phyloP scores from a whole-genome alignment of 306 rosid genomes.

The Inga leiocalycina region DNA sequence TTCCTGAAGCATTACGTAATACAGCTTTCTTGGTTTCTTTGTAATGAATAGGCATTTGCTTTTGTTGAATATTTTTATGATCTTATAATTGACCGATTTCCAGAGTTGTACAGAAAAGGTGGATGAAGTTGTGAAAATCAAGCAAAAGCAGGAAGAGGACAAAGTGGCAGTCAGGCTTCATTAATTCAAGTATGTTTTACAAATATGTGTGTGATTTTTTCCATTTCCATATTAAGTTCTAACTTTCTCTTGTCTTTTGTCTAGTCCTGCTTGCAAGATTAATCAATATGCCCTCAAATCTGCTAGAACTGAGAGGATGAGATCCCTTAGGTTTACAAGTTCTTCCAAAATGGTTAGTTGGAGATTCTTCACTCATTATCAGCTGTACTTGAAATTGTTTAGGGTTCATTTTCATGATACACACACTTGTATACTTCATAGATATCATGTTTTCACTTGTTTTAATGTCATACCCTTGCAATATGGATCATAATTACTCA shows the following conservation, averaged over 20 bases:
- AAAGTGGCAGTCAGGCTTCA: constrained; percentile 66
- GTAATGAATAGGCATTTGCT: not conserved
- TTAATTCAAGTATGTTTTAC: constrained; percentile 71
- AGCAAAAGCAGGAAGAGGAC: constrained; percentile 81
- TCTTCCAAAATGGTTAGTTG: constrained; percentile 62
- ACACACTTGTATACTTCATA: not conserved
- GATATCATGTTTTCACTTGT: not conserved
- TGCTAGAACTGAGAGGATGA: too few species aligned
- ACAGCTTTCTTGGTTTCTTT: not conserved
- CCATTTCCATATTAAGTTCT: constrained; percentile 13
- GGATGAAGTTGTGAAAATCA: constrained; percentile 57
- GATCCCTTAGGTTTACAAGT: too few species aligned
- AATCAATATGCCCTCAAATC: too few species aligned
- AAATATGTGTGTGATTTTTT: constrained; percentile 12
- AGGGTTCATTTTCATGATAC: constrained; percentile 4
- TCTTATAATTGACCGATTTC: constrained; percentile 31
- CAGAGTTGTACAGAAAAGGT: constrained; percentile 54
- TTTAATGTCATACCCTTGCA: not conserved
- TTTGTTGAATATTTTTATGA: not conserved
- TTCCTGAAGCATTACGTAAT: constrained; percentile 20
- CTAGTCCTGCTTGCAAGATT: constrained; percentile 50
- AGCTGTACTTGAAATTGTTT: not conserved
- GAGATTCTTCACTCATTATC: constrained; percentile 29
- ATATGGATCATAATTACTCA: not conserved
- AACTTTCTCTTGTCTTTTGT: constrained; percentile 33